phyloP scores from a whole-genome alignment of 768 basidiomycete genomes.

The Omphalotus guepiniiformis region DNA sequence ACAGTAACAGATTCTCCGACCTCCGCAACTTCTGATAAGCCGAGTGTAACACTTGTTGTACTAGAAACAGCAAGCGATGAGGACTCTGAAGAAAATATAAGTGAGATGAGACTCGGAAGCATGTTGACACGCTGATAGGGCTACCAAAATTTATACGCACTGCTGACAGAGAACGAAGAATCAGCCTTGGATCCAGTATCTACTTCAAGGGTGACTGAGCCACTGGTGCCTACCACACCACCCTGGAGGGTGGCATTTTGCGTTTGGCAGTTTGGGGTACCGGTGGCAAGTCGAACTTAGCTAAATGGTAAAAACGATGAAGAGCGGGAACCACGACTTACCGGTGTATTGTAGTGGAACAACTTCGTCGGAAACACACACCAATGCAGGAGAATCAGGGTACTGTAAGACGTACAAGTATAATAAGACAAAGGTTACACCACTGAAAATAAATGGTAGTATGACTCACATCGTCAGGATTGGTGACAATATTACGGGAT shows the following conservation, averaged over 20 bases:
- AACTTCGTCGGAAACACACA: not conserved
- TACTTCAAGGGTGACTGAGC: not conserved
- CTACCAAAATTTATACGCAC: not conserved
- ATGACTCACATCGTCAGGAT: slow-evolving; percentile 9
- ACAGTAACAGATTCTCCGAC: not conserved
- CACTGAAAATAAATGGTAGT: not conserved
- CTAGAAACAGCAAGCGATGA: not conserved
- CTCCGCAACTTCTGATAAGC: not conserved
- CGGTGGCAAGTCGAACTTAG: not conserved
- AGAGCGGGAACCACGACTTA: too few species aligned
- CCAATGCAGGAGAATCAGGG: not conserved
- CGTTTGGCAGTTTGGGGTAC: not conserved
- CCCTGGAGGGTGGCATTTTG: not conserved
- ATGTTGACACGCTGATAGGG: too few species aligned
- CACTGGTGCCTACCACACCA: not conserved
- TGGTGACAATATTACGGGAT: slow-evolving; percentile 12
- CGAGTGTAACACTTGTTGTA: not conserved
- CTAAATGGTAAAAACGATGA: not conserved
- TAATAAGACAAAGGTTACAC: not conserved
- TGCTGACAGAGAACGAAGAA: not conserved
- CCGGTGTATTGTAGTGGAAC: not conserved
- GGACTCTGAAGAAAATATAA: not conserved
- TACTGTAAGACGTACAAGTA: not conserved
- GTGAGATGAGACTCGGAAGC: too few species aligned
- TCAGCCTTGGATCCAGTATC: not conserved